Base-by-base conservation (phyloP, 495 filamentous ascomycete species). In the Trichoderma reesei region DNA sequence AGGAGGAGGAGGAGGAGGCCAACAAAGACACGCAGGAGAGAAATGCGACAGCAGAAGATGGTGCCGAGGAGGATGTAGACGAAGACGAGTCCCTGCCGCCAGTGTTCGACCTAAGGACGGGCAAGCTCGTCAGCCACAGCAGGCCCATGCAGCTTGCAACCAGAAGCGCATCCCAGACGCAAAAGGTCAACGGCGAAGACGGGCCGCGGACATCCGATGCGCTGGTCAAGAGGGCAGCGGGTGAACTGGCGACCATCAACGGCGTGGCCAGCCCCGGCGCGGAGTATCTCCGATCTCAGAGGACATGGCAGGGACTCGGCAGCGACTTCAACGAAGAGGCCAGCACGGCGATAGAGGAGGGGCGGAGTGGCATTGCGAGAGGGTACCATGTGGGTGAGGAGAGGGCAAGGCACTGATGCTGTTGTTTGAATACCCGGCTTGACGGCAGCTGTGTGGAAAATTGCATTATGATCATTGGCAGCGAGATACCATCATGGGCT, bases 261-360 rank as follows among this genome's bases (percentile, higher is more conserved):
- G 88, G 89, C 6, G 82, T 90, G 0, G 77, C 87, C n/a, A 96
- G 92, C 33, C 95, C 95, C 4, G 94, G 89, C 1, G 94, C 95
- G 5, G 89, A 96, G 74, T 97, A 84, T 69, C 73, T 98, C 65
- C 82, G 85, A 48, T 88, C 86, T 11, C 88, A 92, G 68, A 75
- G 94, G 64, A 95, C 88, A 7, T 99, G 94, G 94, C 89, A 86
- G 72, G 94, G 94, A 0, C 74, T 99, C 36, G 95, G 94, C 0
- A 95, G 87, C 65, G 94, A 98, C 73, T 94, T 91, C 65, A 80
- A 86, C 37, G 79, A 78, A 60, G 87, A 91, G 68, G 85, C 88
- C 26, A 80, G 80, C 48, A 83, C 88, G 10, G 80, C 83, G 13
- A 79, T 84, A 10, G 89, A 96, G 72, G 86, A 95, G 73, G 94